phyloP scores from a whole-genome alignment of 2,329 filamentous ascomycete species.

The Colletotrichum tropicale region DNA sequence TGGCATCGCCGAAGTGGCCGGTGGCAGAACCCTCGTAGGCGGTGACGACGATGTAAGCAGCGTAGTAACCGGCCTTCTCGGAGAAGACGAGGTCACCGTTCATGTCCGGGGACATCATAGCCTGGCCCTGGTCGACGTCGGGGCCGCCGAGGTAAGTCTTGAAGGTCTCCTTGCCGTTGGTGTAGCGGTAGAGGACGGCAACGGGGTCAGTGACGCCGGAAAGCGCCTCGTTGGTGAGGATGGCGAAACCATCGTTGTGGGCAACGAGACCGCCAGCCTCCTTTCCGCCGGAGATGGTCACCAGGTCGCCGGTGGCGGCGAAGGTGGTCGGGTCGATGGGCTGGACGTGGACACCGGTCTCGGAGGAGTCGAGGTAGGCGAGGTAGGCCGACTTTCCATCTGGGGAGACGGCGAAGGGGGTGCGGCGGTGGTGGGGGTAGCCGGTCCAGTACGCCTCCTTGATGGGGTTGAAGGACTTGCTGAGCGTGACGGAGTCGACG shows the following conservation, averaged over 20 bases:
- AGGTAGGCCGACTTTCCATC: conserved; percentile 63
- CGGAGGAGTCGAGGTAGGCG: conserved; percentile 63
- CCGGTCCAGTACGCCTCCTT: conserved; percentile 66
- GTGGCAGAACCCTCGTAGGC: conserved; percentile 56
- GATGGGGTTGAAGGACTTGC: conserved; percentile 58
- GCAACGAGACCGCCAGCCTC: conserved; percentile 67
- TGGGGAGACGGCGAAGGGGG: conserved; percentile 66
- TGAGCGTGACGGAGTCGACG: conserved; percentile 51
- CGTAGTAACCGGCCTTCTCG: conserved; percentile 58
- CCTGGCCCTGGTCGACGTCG: conserved; percentile 48
- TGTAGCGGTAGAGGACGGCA: conserved; percentile 63
- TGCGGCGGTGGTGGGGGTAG: conserved; percentile 64
- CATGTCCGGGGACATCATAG: conserved; percentile 60
- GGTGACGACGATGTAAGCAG: conserved; percentile 67
- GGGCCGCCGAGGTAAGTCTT: conserved; percentile 65
- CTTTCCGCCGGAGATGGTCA: conserved; percentile 58
- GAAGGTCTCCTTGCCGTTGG: conserved; percentile 58
- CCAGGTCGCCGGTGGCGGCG: conserved; percentile 51
- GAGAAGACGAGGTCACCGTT: conserved; percentile 69
- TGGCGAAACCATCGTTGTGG: conserved; percentile 67
- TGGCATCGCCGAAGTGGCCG: conserved; percentile 63
- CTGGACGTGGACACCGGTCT: conserved; percentile 61
- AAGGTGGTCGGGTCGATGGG: conserved; percentile 60
- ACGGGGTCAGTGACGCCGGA: conserved; percentile 57
- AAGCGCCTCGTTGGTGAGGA: conserved; percentile 62